phyloP scores from a whole-genome alignment of 179 eudicot genomes.

The Gypsophila paniculata region DNA sequence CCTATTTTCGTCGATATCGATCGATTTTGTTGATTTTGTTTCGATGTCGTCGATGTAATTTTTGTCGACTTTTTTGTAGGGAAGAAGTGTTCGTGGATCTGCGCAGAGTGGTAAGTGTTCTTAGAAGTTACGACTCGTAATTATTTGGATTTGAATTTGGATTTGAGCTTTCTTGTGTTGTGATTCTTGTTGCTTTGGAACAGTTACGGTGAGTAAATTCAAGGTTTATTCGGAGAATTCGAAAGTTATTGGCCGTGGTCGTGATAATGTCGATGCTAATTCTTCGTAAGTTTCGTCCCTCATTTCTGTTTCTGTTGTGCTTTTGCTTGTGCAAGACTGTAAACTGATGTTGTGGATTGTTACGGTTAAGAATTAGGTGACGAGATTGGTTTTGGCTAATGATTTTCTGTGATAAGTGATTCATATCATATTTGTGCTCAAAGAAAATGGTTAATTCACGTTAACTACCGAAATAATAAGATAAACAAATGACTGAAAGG shows the following conservation, averaged over 20 bases:
- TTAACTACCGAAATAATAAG: too few relatives aligned
- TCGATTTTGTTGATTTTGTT: neutral
- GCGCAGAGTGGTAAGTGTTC: conserved; percentile 1
- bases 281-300: conserved; percentile 10
- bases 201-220: conserved; percentile 10
- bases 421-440: too few relatives aligned
- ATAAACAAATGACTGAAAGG: too few relatives aligned
- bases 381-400: too few relatives aligned
- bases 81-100: neutral
- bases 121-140: neutral
- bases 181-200: neutral
- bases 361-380: neutral
- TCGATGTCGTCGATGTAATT: neutral
- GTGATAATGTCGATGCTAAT: conserved; percentile 12
- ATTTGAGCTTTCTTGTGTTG: neutral
- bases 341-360: neutral
- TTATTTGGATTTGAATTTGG: neutral
- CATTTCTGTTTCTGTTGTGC: neutral
- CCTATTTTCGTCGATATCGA: neutral
- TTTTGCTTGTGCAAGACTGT: neutral
- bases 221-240: conserved; percentile 20
- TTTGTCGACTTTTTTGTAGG: neutral
- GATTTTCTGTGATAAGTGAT: too few relatives aligned
- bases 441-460: too few relatives aligned
- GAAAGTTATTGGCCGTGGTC: conserved; percentile 1